phyloP scores from a whole-genome alignment of 345 rosid species.

The Diplotaxis tenuifolia region DNA sequence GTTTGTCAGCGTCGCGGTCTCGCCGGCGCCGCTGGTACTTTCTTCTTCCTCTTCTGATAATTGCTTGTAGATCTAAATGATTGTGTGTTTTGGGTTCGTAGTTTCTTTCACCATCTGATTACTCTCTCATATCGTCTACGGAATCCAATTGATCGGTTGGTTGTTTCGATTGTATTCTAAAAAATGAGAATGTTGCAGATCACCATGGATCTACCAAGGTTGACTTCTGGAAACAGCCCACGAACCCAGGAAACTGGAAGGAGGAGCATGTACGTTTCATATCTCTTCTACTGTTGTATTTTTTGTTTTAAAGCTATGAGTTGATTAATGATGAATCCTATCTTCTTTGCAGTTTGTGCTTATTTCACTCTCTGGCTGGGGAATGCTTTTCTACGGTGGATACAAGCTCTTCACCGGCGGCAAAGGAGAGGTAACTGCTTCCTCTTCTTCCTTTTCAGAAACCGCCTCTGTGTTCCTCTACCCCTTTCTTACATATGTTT shows the following conservation, averaged over 20 bases:
- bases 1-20: slow-evolving; percentile 71
- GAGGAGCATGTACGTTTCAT: slow-evolving; percentile 75
- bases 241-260: slow-evolving; percentile 88
- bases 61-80: background rate
- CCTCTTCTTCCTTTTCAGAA: background rate
- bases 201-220: slow-evolving; percentile 82
- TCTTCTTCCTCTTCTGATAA: background rate
- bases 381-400: slow-evolving; percentile 49
- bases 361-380: slow-evolving; percentile 66
- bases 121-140: background rate
- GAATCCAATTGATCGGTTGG: background rate
- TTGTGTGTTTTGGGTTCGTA: background rate
- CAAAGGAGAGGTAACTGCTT: slow-evolving; percentile 46
- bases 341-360: slow-evolving; percentile 58
- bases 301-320: background rate
- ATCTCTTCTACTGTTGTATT: background rate
- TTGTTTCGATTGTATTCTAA: background rate
- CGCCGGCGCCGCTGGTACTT: slow-evolving; percentile 79
- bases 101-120: background rate
- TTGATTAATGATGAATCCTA: background rate
- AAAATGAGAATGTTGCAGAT: slow-evolving; percentile 44
- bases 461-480: background rate
- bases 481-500: background rate
- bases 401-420: slow-evolving; percentile 54
- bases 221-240: slow-evolving; percentile 81